Evolutionary conservation across 768 basidiomycete species (phyloP).

Genomic region (Termitomyces sp.): DNA sequence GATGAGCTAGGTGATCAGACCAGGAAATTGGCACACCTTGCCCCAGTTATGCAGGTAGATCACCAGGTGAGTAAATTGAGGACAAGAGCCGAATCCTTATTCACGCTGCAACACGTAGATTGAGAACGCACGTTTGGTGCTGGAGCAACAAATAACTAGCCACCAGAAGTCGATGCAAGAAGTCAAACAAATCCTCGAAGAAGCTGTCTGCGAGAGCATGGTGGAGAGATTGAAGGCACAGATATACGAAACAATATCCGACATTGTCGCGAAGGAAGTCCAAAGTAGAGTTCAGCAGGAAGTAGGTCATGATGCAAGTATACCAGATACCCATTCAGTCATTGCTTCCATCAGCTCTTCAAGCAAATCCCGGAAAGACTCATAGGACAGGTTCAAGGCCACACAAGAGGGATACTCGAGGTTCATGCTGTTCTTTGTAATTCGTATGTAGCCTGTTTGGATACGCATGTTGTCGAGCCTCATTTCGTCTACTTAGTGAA

Average conservation of each 20-base stretch:
- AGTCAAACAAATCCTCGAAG: slow-evolving; percentile 29
- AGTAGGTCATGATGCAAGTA: slow-evolving; percentile 25
- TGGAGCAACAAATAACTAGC: slow-evolving; percentile 33
- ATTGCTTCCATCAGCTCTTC: slow-evolving; percentile 28
- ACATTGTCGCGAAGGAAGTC: slow-evolving; percentile 31
- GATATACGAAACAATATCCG: slow-evolving; percentile 29
- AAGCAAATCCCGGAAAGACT: slow-evolving; percentile 40
- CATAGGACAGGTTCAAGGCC: slow-evolving; percentile 33
- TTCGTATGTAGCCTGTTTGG: slow-evolving; percentile 32
- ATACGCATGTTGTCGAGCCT: background rate
- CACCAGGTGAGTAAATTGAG: slow-evolving; percentile 35
- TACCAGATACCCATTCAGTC: background rate
- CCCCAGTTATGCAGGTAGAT: slow-evolving; percentile 39
- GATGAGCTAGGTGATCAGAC: slow-evolving; percentile 44
- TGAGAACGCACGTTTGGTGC: slow-evolving; percentile 28
- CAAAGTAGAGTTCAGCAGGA: slow-evolving; percentile 38
- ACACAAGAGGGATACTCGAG: slow-evolving; percentile 39
- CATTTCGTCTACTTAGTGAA: slow-evolving; percentile 30
- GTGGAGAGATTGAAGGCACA: slow-evolving; percentile 34
- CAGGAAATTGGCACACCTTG: slow-evolving; percentile 36
- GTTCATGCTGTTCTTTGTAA: slow-evolving; percentile 42
- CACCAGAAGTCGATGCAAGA: slow-evolving; percentile 37
- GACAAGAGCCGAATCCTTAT: slow-evolving; percentile 3
- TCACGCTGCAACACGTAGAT: slow-evolving; percentile 28
- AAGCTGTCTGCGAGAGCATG: slow-evolving; percentile 37